Evolutionary conservation across 768 basidiomycete genomes (phyloP), one percentile per base, ranked within the genome.

Genomic region (Lactarius tabidus): DNA sequence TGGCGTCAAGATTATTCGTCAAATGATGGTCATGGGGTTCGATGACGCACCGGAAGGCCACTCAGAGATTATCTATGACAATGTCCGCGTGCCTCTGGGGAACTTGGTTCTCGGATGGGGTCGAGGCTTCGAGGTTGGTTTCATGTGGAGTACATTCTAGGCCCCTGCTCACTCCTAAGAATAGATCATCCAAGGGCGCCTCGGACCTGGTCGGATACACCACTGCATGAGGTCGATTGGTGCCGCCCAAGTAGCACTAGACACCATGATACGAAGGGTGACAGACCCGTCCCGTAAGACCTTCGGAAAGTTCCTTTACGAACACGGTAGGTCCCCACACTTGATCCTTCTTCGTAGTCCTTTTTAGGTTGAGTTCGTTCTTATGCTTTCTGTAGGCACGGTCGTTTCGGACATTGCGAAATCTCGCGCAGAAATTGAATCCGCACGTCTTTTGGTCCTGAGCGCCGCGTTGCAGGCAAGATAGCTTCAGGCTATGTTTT

Each of bases 151-250:
- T 59, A 2, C 31, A 23, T 31, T 58, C 39, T 62, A 39, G 18
- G 38, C 45, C 26, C 26, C 57, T 31, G 35, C 52, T 57, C 39
- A 31, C 56, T 35, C 33, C 29, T 36, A 51, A 15, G 23, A 28
- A n/a, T 66, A 87, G 84, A 94, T 95, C 68, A 91, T 98, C 67
- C 95, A 98, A 84, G 95, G 95, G 51, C 91, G 95, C 67, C 87
- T 98, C 59, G 95, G 93, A 48, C 95, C 95, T 58, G 95, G 95
- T n/a, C 89, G 95, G 62, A 91, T 96, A 71, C 95, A 96, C 72
- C 93, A 95, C 73, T 97, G 96, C 80, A 99, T 99, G 97, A 87
- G 97, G 43, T 91, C 93, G 9, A 92, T 99, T 64, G 97, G 97
- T 26, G 84, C 84, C 26, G 97, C 97, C 1, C 85, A 89, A 66